Evolutionary conservation across 176 grass and related monocot genomes (phyloP), one percentile per base, ranked within the genome.

Genomic region (Saccharum spontaneum): DNA sequence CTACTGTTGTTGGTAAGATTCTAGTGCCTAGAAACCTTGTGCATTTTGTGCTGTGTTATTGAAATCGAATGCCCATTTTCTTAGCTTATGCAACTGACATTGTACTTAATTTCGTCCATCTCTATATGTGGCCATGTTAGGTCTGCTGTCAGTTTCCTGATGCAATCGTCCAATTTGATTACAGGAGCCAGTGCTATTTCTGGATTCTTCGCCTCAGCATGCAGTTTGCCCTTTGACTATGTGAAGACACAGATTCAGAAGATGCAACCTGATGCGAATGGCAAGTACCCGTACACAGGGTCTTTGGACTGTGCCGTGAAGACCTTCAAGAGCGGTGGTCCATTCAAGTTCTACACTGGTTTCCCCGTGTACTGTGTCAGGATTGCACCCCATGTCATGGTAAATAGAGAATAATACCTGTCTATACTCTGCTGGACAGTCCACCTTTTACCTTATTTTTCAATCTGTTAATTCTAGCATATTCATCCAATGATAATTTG

Each of bases 171-270:
- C 10, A 62, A 76, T 90, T 73, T 28, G 9, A 80, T 79, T 92
- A 75, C 86, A 99, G 94, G 97, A 44, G 97, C 97, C 28, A 99
- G 50, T 54, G 97, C 94, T 84, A 61, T 99, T 87, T 99, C 97
- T 49, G 94, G 97, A 76, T 99, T 97, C 85, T 99, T 92, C 73
- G 97, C 97, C 22, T 76, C 94, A 7, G 97, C 97, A 50, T 99
- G 97, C 85, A 99, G 97, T 91, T 91, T 99, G 83, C 97, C 97
- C n/a, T 99, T 99, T 40, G 97, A 99, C 86, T 99, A 92, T 16
- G 94, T 99, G 70, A 99, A 99, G 77, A 99, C 97, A 71, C 97
- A 99, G 83, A 97, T 99, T 82, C 97, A 99, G 54, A 99, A 99
- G 90, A 99, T 99, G 97, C 97, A 99, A 62, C 97, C 97, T 76